Conservation (phyloP, 2,329 filamentous ascomycete species). For the Aspergillus unguis region DNA sequence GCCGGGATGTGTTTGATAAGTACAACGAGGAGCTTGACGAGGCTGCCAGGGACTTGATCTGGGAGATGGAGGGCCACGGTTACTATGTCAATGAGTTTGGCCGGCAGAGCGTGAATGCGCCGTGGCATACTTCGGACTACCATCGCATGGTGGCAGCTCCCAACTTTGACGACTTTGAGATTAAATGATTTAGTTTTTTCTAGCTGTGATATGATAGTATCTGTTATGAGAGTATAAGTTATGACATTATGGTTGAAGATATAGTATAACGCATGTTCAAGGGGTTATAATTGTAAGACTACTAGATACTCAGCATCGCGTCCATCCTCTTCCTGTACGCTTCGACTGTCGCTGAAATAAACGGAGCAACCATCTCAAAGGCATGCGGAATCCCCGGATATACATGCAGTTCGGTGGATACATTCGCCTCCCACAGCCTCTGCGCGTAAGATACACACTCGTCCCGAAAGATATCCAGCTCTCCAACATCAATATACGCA, state of each 20-base stretch:
- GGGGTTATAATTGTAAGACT: no score
- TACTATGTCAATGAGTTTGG: neutral
- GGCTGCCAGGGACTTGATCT: neutral
- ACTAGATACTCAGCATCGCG: constrained; percentile 2
- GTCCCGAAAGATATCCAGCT: constrained; percentile 44
- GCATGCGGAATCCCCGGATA: constrained; percentile 44
- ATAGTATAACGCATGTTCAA: no score
- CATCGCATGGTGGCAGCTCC: neutral
- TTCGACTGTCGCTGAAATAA: constrained; percentile 6
- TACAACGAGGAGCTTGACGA: neutral
- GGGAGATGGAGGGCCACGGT: neutral
- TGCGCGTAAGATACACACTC: constrained; percentile 40
- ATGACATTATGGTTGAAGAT: no score
- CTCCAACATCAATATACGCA: constrained; percentile 43
- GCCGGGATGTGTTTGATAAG: neutral
- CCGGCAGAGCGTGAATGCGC: neutral
- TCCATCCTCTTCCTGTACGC: constrained; percentile 13
- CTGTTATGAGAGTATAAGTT: no score
- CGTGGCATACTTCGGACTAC: neutral
- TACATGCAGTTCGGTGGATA: constrained; percentile 44
- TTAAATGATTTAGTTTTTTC: no score
- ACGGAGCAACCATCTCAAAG: constrained; percentile 32
- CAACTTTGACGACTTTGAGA: neutral
- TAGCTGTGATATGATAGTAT: no score
- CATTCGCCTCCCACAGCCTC: constrained; percentile 38